Evolutionary conservation across 2,329 filamentous ascomycete species (phyloP), one percentile per base, ranked within the genome.

Genomic region (Cladosporium sp.): DNA sequence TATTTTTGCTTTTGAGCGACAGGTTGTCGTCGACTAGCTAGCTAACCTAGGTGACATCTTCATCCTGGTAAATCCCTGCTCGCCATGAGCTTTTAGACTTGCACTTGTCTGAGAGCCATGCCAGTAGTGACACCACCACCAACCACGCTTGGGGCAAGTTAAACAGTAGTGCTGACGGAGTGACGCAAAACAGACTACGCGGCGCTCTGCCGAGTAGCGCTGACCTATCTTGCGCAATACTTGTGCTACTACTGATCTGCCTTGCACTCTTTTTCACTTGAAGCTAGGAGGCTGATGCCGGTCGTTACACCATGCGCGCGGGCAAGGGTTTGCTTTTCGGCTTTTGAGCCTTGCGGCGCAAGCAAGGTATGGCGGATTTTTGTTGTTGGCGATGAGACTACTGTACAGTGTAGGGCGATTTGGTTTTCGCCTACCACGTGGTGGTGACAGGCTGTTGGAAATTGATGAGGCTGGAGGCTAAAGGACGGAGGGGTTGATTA

Each of bases 1-100:
- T 54, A 53, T 53, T 62, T 32, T 54, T 18, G 28, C 46, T 53
- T 62, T 43, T n/a, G 39, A 46, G 39, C 39, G 39, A 46, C 39
- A 11, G 5, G 13, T 46, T 10, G 21, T 5, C n/a, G 8, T 13
- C 39, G 8, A 28, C 28, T 28, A 28, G 28, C 28, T 28, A 21
- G 39, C 39, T 46, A 46, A 21, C n/a, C 6, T 46, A 46, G n/a
- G n/a, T 46, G n/a, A 21, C 39, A 5, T 21, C n/a, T 10, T 46
- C 39, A 5, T n/a, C 39, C 39, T 46, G n/a, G 39, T 10, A 46
- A 2, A 46, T 46, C 39, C 39, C 18, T 46, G 39, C 39, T 46
- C 39, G 39, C 39, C 39, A 21, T n/a, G 39, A 32, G 30, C 30
- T 32, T 32, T 32, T 32, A n/a, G 11, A 10, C 39, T 21, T 46